phyloP scores from a whole-genome alignment of 129 eudicot genomes.

The Chrysanthemum makinoi region DNA sequence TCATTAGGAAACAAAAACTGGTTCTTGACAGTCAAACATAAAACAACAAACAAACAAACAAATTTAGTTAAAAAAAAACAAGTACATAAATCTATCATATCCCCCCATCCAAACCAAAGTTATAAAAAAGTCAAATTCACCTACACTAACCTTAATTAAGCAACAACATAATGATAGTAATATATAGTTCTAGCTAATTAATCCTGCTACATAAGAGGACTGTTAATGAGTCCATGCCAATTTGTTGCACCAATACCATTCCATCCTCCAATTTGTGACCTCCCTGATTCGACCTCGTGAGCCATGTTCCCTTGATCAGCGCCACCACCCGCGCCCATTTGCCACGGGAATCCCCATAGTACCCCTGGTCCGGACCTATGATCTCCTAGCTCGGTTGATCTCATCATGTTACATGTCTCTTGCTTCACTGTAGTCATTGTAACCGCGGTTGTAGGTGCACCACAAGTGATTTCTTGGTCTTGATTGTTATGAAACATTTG shows the following conservation, averaged over 20 bases:
- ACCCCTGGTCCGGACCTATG: constrained; percentile 41
- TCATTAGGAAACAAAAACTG: constrained; percentile 36
- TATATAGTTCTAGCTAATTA: constrained; percentile 10
- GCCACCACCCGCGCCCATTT: constrained; percentile 51
- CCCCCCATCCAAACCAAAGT: constrained; percentile 35
- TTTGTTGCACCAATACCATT: constrained; percentile 53
- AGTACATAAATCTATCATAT: constrained; percentile 34
- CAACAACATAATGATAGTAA: constrained; percentile 10
- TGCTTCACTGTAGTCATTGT: constrained; percentile 61
- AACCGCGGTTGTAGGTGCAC: constrained; percentile 44
- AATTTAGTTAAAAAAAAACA: constrained; percentile 27
- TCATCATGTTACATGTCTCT: constrained; percentile 39
- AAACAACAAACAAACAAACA: constrained; percentile 32
- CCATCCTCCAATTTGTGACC: constrained; percentile 56
- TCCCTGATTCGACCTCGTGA: constrained; percentile 54
- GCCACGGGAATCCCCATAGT: constrained; percentile 79
- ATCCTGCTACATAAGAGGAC: constrained; percentile 58
- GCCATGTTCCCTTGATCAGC: constrained; percentile 40
- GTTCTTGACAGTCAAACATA: constrained; percentile 35
- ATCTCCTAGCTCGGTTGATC: constrained; percentile 26
- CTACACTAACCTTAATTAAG: constrained; percentile 29
- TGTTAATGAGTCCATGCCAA: constrained; percentile 75
- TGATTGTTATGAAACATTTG: constrained; percentile 29
- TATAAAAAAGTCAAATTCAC: constrained; percentile 24
- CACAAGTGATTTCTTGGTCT: constrained; percentile 28